Evolutionary conservation across 2,329 filamentous ascomycete species (phyloP).

Genomic region (Fusarium protoensiforme): DNA sequence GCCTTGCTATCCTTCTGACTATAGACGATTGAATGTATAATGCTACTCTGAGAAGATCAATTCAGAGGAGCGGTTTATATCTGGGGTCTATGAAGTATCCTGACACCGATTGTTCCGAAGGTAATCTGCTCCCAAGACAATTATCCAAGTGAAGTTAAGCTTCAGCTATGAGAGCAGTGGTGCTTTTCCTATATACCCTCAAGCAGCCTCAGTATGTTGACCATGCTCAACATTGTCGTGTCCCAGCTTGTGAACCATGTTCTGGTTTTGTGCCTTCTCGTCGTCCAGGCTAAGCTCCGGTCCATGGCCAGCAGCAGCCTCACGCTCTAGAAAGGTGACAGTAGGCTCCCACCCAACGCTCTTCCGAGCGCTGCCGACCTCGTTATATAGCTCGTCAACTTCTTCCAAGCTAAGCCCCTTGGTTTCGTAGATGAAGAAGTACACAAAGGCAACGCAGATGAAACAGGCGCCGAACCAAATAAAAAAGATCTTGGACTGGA

Average conservation of each 20-base stretch:
- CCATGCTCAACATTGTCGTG: neutral
- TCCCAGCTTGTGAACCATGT: neutral
- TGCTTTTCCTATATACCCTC: neutral
- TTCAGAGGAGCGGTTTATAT: neutral
- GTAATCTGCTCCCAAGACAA: neutral
- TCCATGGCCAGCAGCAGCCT: neutral
- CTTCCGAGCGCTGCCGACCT: constrained; percentile 54
- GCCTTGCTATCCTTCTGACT: neutral
- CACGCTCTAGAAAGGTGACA: neutral
- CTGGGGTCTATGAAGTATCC: neutral
- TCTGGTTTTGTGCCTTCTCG: neutral
- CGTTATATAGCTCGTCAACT: constrained; percentile 72
- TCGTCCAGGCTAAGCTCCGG: neutral
- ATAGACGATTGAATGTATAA: neutral
- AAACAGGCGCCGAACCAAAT: constrained; percentile 71
- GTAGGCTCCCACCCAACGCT: constrained; percentile 43
- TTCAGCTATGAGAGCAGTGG: neutral
- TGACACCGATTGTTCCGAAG: neutral
- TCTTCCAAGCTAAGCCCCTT: constrained; percentile 80
- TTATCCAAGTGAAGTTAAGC: neutral
- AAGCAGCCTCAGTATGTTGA: neutral
- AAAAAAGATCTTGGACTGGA: constrained; percentile 67
- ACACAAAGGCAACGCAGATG: constrained; percentile 65
- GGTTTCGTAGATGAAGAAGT: constrained; percentile 74
- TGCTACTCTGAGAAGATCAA: neutral